Evolutionary conservation across 192 early-diverging fungal genomes (phyloP).

Genomic region (Umbelopsis sp.): DNA sequence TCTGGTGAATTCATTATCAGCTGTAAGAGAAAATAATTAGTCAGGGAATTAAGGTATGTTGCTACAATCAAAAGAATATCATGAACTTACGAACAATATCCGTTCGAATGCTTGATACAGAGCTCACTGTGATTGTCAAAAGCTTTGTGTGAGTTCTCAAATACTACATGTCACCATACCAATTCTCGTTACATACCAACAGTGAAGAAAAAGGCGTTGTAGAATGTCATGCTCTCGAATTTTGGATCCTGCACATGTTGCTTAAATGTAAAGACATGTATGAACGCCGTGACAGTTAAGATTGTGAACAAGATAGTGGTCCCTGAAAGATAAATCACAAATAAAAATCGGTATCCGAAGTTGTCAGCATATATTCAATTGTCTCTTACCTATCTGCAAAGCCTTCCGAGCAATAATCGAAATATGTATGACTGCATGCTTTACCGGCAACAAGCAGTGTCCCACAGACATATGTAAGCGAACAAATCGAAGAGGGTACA

Average conservation of each 20-base stretch:
- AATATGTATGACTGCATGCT: slow-evolving; percentile 59
- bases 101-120: slow-evolving; percentile 62
- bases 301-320: slow-evolving; percentile 70
- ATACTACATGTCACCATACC: neutral
- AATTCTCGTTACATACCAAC: slow-evolving; percentile 30
- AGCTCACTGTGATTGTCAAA: slow-evolving; percentile 44
- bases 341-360: too few species aligned
- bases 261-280: slow-evolving; percentile 66
- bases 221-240: slow-evolving; percentile 44
- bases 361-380: neutral
- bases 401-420: slow-evolving; percentile 66
- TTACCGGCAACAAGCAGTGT: slow-evolving; percentile 63
- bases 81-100: slow-evolving; percentile 56
- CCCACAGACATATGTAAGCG: slow-evolving; percentile 64
- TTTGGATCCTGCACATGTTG: slow-evolving; percentile 54
- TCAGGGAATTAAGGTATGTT: neutral
- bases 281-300: slow-evolving; percentile 70
- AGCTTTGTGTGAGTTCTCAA: slow-evolving; percentile 28
- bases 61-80: neutral
- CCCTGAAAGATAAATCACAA: slow-evolving; percentile 13
- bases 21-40: neutral
- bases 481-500: slow-evolving; percentile 70
- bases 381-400: slow-evolving; percentile 43
- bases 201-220: slow-evolving; percentile 64
- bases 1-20: slow-evolving; percentile 55